Evolutionary conservation across 202 grass and related monocot genomes (phyloP).

Genomic region (Alloteropsis angusta): DNA sequence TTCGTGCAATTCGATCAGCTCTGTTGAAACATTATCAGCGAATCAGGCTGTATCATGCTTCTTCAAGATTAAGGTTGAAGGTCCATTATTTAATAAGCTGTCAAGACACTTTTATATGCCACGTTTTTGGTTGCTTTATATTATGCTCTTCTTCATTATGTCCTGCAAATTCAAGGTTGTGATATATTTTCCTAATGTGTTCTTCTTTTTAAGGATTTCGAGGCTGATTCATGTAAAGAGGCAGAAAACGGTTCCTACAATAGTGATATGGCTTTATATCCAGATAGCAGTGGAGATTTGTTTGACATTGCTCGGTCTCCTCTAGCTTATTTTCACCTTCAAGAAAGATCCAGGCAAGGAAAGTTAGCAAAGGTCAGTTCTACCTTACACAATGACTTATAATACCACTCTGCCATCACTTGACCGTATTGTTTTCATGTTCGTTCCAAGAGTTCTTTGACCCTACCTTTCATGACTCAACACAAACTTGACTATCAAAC

Average conservation of each 20-base stretch:
- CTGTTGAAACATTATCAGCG: conserved; percentile 52
- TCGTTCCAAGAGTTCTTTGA: conserved; percentile 2
- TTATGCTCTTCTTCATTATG: neutral
- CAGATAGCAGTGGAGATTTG: conserved; percentile 36
- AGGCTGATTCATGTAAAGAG: conserved; percentile 37
- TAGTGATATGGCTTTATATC: conserved; percentile 50
- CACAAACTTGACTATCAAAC: neutral
- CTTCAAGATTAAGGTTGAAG: conserved; percentile 92
- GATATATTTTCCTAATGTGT: conserved; percentile 17
- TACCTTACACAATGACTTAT: conserved; percentile 5
- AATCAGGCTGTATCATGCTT: conserved; percentile 73
- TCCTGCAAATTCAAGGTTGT: neutral
- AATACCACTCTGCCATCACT: neutral
- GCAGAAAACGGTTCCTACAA: conserved; percentile 20
- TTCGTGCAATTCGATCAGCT: conserved; percentile 43
- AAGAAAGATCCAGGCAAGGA: conserved; percentile 75
- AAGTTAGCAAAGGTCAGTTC: conserved; percentile 63
- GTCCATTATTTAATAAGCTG: conserved; percentile 1
- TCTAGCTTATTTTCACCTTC: conserved; percentile 72
- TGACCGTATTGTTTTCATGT: neutral
- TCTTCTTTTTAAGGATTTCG: conserved; percentile 50
- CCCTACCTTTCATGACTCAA: neutral
- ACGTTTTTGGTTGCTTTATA: neutral
- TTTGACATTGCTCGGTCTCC: conserved; percentile 73
- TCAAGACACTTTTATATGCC: neutral